These are phyloP conservation scores for Lecanicillium sp. DNA, from an alignment of 2,329 filamentous ascomycete species.

Conservation along the genomic window DNA sequence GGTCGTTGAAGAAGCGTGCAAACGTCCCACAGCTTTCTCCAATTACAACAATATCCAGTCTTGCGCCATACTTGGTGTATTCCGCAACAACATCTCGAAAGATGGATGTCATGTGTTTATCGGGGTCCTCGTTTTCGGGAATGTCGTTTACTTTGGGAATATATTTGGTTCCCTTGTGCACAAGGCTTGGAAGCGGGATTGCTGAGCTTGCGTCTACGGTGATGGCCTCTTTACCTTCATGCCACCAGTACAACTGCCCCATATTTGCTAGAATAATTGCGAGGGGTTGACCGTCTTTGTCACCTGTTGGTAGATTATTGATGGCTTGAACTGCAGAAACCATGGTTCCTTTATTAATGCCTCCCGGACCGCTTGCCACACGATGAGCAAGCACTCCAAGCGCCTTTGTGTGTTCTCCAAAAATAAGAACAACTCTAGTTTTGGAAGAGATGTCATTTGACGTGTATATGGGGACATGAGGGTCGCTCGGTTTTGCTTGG, in stretches of 20 bases:
- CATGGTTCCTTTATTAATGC: conserved; percentile 62
- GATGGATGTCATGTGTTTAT: conserved; percentile 57
- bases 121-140: conserved; percentile 44
- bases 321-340: conserved; percentile 51
- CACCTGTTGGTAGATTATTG: conserved; percentile 18
- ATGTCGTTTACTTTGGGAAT: conserved; percentile 52
- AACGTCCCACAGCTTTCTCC: conserved; percentile 56
- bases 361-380: conserved; percentile 51
- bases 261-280: conserved; percentile 70
- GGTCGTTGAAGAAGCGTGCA: conserved; percentile 47
- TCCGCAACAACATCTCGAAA: conserved; percentile 54
- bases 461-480: conserved; percentile 61
- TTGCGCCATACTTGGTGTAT: conserved; percentile 38
- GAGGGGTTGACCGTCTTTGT: conserved; percentile 29
- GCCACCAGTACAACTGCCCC: conserved; percentile 71
- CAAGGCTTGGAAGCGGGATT: conserved; percentile 54
- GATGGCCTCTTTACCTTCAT: conserved; percentile 51
- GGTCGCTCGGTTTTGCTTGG: conserved; percentile 33
- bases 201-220: conserved; percentile 47
- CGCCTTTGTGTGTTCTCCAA: conserved; percentile 65
- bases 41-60: conserved; percentile 63
- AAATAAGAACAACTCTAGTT: conserved; percentile 60
- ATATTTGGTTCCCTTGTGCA: conserved; percentile 46
- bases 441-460: conserved; percentile 42
- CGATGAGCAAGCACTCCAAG: conserved; percentile 69